Conservation (phyloP, 2,329 filamentous ascomycete species). For the Aureobasidium sp. region DNA sequence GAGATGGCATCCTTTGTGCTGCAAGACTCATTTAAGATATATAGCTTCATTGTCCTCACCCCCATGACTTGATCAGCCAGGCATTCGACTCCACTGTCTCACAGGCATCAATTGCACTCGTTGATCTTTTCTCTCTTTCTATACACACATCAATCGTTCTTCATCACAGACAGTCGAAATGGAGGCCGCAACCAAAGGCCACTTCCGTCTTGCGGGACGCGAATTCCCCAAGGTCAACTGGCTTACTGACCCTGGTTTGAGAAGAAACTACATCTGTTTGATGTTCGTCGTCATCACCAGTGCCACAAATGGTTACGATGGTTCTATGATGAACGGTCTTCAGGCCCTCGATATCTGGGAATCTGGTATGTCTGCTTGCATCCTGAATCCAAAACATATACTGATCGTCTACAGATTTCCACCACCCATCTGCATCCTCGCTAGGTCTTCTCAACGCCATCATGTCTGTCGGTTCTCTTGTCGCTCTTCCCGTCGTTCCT, state of each 20-base stretch:
- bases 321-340: constrained; percentile 42
- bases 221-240: constrained; percentile 26
- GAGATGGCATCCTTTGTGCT: not conserved
- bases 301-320: constrained; percentile 41
- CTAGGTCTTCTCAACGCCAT: constrained; percentile 39
- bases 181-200: constrained; percentile 25
- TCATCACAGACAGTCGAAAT: constrained; percentile 14
- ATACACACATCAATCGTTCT: constrained; percentile 4
- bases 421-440: constrained; percentile 23
- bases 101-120: not conserved
- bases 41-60: constrained; percentile 1
- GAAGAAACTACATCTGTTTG: constrained; percentile 26
- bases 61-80: constrained; percentile 2
- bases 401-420: constrained; percentile 20
- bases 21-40: not conserved
- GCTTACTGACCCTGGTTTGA: constrained; percentile 23
- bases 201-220: constrained; percentile 23
- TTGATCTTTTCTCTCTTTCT: not conserved
- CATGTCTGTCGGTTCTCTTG: constrained; percentile 41
- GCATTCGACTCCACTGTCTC: constrained; percentile 6
- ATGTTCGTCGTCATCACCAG: constrained; percentile 25
- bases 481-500: constrained; percentile 39
- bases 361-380: constrained; percentile 23
- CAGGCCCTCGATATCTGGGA: constrained; percentile 40
- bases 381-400: not conserved